Evolutionary conservation across 2,329 filamentous ascomycete genomes (phyloP).

Genomic region (Pleoardoris graminearum): DNA sequence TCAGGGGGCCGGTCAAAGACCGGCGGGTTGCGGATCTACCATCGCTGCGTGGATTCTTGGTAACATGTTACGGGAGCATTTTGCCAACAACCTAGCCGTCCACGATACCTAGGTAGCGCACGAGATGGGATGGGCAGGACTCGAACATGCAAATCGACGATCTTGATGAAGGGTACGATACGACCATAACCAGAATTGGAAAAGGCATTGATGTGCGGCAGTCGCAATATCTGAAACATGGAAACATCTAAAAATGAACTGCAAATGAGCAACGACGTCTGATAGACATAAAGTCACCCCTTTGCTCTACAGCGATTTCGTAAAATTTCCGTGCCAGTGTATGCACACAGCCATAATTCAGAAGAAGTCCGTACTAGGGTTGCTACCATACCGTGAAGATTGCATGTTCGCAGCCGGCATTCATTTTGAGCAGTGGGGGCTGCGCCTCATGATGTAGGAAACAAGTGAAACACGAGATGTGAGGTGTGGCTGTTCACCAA

Average conservation of each 20-base stretch:
- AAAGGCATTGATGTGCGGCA: background rate
- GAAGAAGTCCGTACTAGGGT: background rate
- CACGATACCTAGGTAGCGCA: too few species aligned
- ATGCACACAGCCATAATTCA: background rate
- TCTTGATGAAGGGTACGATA: conserved; percentile 1
- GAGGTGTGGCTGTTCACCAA: background rate
- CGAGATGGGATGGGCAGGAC: background rate
- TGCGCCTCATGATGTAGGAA: conserved; percentile 5
- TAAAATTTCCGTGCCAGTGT: background rate
- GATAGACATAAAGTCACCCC: background rate
- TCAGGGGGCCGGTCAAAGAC: too few species aligned
- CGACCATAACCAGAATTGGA: background rate
- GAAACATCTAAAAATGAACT: conserved; percentile 10
- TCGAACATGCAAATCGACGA: background rate
- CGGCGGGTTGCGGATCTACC: too few species aligned
- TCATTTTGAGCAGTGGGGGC: background rate
- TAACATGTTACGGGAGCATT: too few species aligned
- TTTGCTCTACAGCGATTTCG: background rate
- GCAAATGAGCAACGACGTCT: background rate
- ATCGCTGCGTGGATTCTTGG: too few species aligned
- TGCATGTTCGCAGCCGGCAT: background rate
- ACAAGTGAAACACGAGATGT: background rate
- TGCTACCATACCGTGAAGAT: background rate
- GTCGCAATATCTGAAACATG: too few species aligned
- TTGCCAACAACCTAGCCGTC: too few species aligned